A percentile compares a stretch with the other conserved stretches of the same genome.
Evolutionary conservation across 202 grass and related monocot genomes (phyloP).

Genomic region (Panicum hallii): DNA sequence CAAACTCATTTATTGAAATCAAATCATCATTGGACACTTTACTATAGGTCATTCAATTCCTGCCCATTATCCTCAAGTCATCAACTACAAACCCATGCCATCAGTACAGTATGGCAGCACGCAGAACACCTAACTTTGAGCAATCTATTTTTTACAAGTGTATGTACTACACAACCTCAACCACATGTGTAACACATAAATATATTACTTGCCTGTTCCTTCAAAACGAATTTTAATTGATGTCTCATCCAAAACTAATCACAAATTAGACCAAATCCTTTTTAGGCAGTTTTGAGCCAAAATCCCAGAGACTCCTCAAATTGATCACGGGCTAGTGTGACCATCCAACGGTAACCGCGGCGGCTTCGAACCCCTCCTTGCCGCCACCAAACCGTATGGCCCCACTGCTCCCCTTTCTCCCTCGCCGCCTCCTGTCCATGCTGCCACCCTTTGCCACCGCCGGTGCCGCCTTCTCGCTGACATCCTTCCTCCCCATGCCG

Average conservation of each 20-base stretch:
- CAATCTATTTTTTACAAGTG: slow-evolving; percentile 40
- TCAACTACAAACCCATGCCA: neutral
- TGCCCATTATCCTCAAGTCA: slow-evolving; percentile 15
- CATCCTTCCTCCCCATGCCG: slow-evolving; percentile 22
- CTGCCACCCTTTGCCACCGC: slow-evolving; percentile 38
- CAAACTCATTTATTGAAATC: slow-evolving; percentile 22
- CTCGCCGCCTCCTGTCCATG: slow-evolving; percentile 45
- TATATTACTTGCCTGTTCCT: slow-evolving; percentile 17
- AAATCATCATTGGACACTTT: slow-evolving; percentile 14
- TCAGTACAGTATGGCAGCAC: neutral
- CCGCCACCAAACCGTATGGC: slow-evolving; percentile 55
- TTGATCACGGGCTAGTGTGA: slow-evolving; percentile 32
- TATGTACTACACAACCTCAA: neutral
- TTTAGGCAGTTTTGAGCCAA: neutral
- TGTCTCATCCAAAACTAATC: slow-evolving; percentile 43
- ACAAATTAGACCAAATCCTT: slow-evolving; percentile 32
- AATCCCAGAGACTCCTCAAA: neutral
- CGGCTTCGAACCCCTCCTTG: slow-evolving; percentile 58
- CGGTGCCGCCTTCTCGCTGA: slow-evolving; percentile 30
- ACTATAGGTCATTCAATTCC: neutral
- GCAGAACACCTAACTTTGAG: neutral
- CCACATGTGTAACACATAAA: neutral
- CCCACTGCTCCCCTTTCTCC: slow-evolving; percentile 47
- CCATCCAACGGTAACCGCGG: slow-evolving; percentile 39
- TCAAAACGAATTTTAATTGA: slow-evolving; percentile 26